Conservation (phyloP, 441 rosid species). For the Dalechampia spathulata region DNA sequence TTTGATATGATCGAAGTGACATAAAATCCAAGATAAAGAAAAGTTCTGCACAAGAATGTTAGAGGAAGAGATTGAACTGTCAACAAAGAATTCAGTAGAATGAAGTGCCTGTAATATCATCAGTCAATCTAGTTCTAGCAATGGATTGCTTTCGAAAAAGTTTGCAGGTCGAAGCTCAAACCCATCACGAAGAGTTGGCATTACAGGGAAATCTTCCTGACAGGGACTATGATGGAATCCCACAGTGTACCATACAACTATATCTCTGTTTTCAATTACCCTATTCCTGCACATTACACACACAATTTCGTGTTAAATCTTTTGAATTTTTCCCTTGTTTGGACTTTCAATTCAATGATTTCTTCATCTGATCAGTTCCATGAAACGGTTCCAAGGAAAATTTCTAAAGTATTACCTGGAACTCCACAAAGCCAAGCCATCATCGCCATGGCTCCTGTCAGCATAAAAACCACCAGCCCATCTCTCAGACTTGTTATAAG, state of each 20-base stretch:
- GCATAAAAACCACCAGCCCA: conserved; percentile 80
- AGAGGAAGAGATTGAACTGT: neutral
- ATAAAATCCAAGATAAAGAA: too few relatives aligned
- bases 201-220: conserved; percentile 78
- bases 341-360: too few relatives aligned
- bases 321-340: neutral
- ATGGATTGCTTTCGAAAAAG: conserved; percentile 57
- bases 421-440: conserved; percentile 69
- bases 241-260: conserved; percentile 69
- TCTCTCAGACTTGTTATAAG: conserved; percentile 72
- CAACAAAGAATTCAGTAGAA: neutral
- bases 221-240: conserved; percentile 70
- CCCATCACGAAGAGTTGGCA: conserved; percentile 50
- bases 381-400: too few relatives aligned
- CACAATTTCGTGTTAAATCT: neutral
- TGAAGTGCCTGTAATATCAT: neutral
- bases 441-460: conserved; percentile 69
- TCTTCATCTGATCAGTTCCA: too few relatives aligned
- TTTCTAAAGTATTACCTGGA: conserved; percentile 29
- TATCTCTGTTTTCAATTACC: conserved; percentile 57
- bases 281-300: conserved; percentile 44
- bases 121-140: conserved; percentile 15
- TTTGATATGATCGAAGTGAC: too few relatives aligned
- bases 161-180: conserved; percentile 63
- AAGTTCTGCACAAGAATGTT: neutral